Evolutionary conservation across 164 flowering plant genomes (phyloP).

Genomic region (Berberis thunbergii): DNA sequence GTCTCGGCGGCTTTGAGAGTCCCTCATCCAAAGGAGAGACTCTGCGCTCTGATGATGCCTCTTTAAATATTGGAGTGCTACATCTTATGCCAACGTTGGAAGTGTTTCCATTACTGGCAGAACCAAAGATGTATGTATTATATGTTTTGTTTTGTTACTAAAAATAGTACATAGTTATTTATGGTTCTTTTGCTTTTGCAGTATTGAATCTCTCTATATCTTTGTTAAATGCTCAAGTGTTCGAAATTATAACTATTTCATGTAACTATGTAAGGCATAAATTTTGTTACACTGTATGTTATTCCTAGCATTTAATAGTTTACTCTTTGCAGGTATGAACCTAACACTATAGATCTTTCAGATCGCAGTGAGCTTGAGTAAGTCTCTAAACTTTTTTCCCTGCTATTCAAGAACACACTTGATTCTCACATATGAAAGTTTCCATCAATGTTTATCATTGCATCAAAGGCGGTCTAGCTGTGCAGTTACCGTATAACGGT

Average conservation of each 20-base stretch:
- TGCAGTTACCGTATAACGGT: conserved; percentile 10
- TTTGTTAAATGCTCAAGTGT: no score
- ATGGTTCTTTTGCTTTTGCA: no score
- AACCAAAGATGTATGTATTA: conserved; percentile 55
- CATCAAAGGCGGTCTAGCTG: neutral
- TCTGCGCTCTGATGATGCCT: conserved; percentile 79
- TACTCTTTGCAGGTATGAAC: conserved; percentile 72
- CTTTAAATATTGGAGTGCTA: conserved; percentile 89
- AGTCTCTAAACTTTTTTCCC: conserved; percentile 20
- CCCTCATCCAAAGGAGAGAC: conserved; percentile 80
- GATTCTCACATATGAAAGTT: no score
- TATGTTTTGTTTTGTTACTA: neutral
- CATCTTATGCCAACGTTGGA: conserved; percentile 95
- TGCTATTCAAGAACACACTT: no score
- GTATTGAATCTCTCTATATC: no score
- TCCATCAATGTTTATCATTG: neutral
- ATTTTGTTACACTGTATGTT: neutral
- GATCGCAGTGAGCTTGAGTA: conserved; percentile 87
- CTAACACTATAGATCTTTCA: conserved; percentile 88
- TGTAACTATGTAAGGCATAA: no score
- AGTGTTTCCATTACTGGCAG: conserved; percentile 82
- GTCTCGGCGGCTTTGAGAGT: conserved; percentile 94
- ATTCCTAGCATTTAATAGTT: neutral
- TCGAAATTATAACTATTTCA: no score
- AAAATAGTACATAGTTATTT: no score